Evolutionary conservation across 2,329 filamentous ascomycete species (phyloP).

Genomic region (Aspergillus uvarum): DNA sequence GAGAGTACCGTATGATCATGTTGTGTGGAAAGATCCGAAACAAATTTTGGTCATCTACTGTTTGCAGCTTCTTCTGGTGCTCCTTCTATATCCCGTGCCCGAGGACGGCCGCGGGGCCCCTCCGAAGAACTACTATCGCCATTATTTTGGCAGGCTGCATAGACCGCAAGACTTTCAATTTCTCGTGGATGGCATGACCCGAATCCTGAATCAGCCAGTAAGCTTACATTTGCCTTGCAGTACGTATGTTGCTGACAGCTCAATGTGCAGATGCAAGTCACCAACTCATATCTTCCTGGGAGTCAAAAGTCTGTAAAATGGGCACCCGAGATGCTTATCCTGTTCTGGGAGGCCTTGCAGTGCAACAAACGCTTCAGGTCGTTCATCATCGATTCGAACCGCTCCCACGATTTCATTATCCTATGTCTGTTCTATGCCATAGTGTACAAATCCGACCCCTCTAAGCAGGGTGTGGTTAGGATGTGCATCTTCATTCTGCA

Average conservation of each 20-base stretch:
- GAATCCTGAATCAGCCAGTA: constrained; percentile 83
- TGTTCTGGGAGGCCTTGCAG: constrained; percentile 96
- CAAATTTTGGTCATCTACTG: constrained; percentile 90
- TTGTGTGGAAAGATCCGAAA: constrained; percentile 87
- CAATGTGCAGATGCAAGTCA: constrained; percentile 67
- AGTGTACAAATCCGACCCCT: constrained; percentile 79
- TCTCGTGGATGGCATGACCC: constrained; percentile 88
- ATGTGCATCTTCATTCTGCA: constrained; percentile 98
- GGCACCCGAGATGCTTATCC: constrained; percentile 91
- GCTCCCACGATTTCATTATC: constrained; percentile 89
- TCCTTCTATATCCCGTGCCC: constrained; percentile 83
- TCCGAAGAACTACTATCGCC: constrained; percentile 88
- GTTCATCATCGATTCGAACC: constrained; percentile 94
- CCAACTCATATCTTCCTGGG: constrained; percentile 82
- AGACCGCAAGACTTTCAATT: constrained; percentile 97
- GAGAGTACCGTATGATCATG: constrained; percentile 89
- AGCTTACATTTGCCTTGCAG: constrained; percentile 10
- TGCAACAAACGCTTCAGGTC: constrained; percentile 97
- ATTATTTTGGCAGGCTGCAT: constrained; percentile 86
- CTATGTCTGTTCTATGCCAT: constrained; percentile 89
- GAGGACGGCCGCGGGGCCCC: constrained; percentile 65
- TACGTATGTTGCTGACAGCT: constrained; percentile 13
- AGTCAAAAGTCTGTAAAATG: constrained; percentile 78
- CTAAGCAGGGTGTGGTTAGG: constrained; percentile 86
- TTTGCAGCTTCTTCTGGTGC: constrained; percentile 81